Percentiles rank a stretch among this genome's conserved stretches.
These are phyloP conservation scores for Croton setiger DNA, from an alignment of 441 rosid species.

Conservation along the genomic window DNA sequence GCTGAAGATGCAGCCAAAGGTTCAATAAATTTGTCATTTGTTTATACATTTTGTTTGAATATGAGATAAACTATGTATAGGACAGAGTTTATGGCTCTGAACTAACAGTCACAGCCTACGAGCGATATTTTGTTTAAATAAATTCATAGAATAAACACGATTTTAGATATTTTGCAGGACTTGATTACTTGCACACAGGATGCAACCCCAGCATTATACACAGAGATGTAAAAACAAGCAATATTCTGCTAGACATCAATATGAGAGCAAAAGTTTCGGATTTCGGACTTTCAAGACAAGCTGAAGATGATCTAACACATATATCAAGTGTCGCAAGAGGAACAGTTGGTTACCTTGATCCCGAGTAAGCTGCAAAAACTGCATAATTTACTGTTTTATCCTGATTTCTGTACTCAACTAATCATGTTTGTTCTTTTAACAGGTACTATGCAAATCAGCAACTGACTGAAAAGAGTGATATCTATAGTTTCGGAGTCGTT, in stretches of 20 bases:
- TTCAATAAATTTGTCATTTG: constrained; percentile 24
- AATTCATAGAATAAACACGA: constrained; percentile 23
- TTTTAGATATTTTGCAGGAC: constrained; percentile 61
- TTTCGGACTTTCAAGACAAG: constrained; percentile 94
- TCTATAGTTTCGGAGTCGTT: constrained; percentile 94
- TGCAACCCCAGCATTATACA: constrained; percentile 95
- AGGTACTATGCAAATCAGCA: constrained; percentile 93
- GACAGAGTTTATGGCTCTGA: too few species aligned
- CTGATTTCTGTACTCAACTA: constrained; percentile 7
- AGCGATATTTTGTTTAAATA: background rate
- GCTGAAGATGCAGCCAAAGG: constrained; percentile 99
- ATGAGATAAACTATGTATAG: too few species aligned
- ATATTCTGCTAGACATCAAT: constrained; percentile 79
- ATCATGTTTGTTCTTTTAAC: constrained; percentile 14
- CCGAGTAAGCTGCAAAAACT: constrained; percentile 58
- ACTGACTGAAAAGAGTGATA: constrained; percentile 91
- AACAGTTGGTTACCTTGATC: constrained; percentile 92
- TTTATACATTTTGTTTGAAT: background rate
- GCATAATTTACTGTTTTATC: constrained; percentile 8
- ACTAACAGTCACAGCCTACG: too few species aligned
- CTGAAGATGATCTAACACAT: constrained; percentile 88
- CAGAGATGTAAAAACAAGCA: constrained; percentile 92
- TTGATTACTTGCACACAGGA: constrained; percentile 92
- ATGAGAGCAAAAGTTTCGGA: constrained; percentile 99
- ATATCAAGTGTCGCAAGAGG: constrained; percentile 91